Evolutionary conservation across 257 asterid species (phyloP).

Genomic region (Sherardia arvensis): DNA sequence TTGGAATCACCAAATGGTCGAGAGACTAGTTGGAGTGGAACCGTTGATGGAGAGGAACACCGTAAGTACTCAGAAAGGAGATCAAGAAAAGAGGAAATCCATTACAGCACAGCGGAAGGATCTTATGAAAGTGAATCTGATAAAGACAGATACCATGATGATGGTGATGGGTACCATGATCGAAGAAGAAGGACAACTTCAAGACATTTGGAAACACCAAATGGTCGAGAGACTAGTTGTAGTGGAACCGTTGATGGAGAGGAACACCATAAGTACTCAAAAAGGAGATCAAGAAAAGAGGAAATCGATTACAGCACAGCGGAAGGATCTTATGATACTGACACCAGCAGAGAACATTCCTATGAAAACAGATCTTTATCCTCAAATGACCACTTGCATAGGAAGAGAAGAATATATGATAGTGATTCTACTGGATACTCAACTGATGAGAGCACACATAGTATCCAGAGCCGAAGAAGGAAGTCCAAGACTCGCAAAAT

Average conservation of each 20-base stretch:
- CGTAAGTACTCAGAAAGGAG: constrained; percentile 21
- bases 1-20: constrained; percentile 17
- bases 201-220: constrained; percentile 13
- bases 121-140: constrained; percentile 36
- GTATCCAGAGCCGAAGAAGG: constrained; percentile 11
- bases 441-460: constrained; percentile 24
- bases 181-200: constrained; percentile 3
- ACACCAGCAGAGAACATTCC: constrained; percentile 18
- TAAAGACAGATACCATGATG: constrained; percentile 18
- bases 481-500: constrained; percentile 7
- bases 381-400: constrained; percentile 28
- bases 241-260: constrained; percentile 13
- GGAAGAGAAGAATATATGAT: constrained; percentile 16
- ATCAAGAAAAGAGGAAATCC: constrained; percentile 18
- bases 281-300: constrained; percentile 26
- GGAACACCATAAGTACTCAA: constrained; percentile 12
- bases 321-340: constrained; percentile 10
- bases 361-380: constrained; percentile 20
- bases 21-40: constrained; percentile 12
- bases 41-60: constrained; percentile 9
- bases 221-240: constrained; percentile 10
- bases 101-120: constrained; percentile 1
- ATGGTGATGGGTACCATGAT: constrained; percentile 12
- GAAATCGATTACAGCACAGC: constrained; percentile 1
- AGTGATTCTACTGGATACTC: constrained; percentile 18